Conservation (phyloP, 176 grass and related monocot genomes). For the Olyra latifolia region DNA sequence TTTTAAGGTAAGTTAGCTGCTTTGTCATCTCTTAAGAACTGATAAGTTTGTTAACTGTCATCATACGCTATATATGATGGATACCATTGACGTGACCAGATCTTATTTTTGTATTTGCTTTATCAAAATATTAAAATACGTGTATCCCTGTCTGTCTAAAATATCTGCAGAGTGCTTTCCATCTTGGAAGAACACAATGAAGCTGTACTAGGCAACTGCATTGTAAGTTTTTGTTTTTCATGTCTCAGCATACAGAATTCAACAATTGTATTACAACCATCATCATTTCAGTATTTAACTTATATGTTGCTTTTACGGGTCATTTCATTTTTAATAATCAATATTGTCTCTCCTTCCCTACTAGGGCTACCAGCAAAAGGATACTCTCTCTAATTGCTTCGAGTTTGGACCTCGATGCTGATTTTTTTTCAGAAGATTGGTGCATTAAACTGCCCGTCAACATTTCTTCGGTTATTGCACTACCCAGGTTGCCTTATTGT, state of each 20-base stretch:
- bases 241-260: background rate
- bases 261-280: background rate
- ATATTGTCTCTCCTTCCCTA: constrained; percentile 10
- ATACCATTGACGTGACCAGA: constrained; percentile 8
- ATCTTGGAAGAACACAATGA: constrained; percentile 73
- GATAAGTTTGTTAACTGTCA: background rate
- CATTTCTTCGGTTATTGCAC: constrained; percentile 68
- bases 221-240: constrained; percentile 55
- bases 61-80: background rate
- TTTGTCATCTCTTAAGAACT: constrained; percentile 3
- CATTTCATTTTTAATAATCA: background rate
- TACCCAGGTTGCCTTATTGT: constrained; percentile 55
- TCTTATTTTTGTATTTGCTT: background rate
- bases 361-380: constrained; percentile 46
- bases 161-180: constrained; percentile 55
- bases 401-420: constrained; percentile 67
- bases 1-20: constrained; percentile 51
- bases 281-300: background rate
- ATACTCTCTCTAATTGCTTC: constrained; percentile 73
- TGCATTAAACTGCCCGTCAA: constrained; percentile 28
- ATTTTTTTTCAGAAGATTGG: constrained; percentile 56
- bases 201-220: constrained; percentile 46
- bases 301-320: background rate
- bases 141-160: constrained; percentile 29
- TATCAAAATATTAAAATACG: constrained; percentile 2